Base-by-base conservation (phyloP, 2,329 filamentous ascomycete genomes). In the Calonectria hongkongensis region DNA sequence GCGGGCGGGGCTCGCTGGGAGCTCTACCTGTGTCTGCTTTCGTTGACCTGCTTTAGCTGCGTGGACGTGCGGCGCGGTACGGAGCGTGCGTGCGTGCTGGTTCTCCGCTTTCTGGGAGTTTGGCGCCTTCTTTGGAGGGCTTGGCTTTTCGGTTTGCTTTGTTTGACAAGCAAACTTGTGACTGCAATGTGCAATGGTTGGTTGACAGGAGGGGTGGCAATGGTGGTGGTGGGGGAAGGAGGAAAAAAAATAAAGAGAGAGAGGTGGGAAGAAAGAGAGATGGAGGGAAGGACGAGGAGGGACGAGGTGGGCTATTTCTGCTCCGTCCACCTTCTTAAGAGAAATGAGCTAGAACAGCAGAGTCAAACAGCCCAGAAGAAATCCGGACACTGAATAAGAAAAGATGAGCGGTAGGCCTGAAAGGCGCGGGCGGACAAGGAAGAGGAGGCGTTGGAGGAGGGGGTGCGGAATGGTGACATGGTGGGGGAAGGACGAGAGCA, bases 51-150 rank as follows among this genome's bases (percentile, higher is more conserved):
- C 50, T 50, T 68, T 65, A 48, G 27, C 62, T 21, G 62, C 43
- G 45, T 39, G 41, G 62, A 65, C 43, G 41, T 65, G 51, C 51
- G 51, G 51, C 30, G 51, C 51, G 51, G 51, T 36, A 36, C 51
- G 8, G 21, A 12, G 39, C 21, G 16, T 45, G 39, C 10, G 45
- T 21, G 43, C 41, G 30, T 51, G 27, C 41, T 66, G 43, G 28
- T 70, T 78, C 73, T 72, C 74, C 74, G 74, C 76, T 75, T 76
- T 74, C 48, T 71, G 25, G 71, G 71, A 68, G 72, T 47, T 48
- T 50, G 54, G 43, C 51, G 41, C 51, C 50, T 60, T 56, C 28
- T 50, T 45, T 48, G 36, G 30, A 58, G 39, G 33, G 54, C 63
- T 28, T 47, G 41, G 62, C 25, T 30, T 39, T 30, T 39, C 25